Evolutionary conservation across 805 yeast species (phyloP).

Genomic region (Ogataea sp.): DNA sequence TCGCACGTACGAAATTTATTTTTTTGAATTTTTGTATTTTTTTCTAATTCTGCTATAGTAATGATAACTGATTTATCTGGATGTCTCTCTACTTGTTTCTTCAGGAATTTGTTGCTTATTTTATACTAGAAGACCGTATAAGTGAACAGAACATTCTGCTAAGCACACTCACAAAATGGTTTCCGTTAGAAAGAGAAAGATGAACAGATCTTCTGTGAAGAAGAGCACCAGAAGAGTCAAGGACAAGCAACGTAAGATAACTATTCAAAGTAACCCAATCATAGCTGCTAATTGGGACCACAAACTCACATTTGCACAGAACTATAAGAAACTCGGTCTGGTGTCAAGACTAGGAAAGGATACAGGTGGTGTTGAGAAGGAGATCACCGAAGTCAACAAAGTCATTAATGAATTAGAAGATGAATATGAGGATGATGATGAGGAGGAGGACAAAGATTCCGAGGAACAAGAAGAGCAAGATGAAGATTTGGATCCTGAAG

Average conservation of each 20-base stretch:
- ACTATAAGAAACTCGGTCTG: slow-evolving; percentile 77
- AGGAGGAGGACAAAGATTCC: slow-evolving; percentile 18
- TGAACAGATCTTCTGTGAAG: slow-evolving; percentile 60
- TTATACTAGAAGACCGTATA: no score
- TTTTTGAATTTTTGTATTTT: not conserved
- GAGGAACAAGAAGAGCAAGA: slow-evolving; percentile 28
- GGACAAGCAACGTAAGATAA: slow-evolving; percentile 60
- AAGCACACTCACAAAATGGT: no score
- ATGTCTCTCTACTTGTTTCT: no score
- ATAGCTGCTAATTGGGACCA: slow-evolving; percentile 90
- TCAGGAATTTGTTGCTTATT: no score
- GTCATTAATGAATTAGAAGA: slow-evolving; percentile 15
- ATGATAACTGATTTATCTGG: no score
- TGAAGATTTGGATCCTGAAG: slow-evolving; percentile 34
- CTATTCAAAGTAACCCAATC: slow-evolving; percentile 65
- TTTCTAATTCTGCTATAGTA: not conserved
- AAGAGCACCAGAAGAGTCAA: slow-evolving; percentile 66
- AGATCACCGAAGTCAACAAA: slow-evolving; percentile 32
- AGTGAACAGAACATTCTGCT: no score
- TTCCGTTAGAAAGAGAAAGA: slow-evolving; percentile 77
- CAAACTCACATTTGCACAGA: slow-evolving; percentile 71
- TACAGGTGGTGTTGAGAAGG: slow-evolving; percentile 78
- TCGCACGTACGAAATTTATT: not conserved
- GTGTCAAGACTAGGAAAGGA: slow-evolving; percentile 53
- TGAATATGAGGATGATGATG: slow-evolving; percentile 17